Base-by-base conservation (phyloP, 148 eudicot genomes). In the Cornus suecica region DNA sequence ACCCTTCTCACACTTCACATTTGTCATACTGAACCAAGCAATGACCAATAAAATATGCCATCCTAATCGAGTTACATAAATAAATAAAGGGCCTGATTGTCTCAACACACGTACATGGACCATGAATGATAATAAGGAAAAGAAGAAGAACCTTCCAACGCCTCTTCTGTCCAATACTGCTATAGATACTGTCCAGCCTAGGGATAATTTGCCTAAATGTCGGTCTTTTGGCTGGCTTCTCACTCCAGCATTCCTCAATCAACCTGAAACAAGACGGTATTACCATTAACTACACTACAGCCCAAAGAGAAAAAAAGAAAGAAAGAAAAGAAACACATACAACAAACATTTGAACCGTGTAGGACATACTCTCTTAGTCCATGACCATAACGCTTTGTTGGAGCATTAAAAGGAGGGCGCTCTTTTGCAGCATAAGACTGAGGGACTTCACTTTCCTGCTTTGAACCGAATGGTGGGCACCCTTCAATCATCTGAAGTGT, bases 401-500 rank as follows among this genome's bases (percentile, higher is more conserved):
- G 81, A 66, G 97, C 97, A 74, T 68, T 89, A 77, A 93, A 96
- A 51, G 98, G 99, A 75, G 99, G 99, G 26, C 98, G 97, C 73
- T 88, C 74, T 75, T 91, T 89, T 22, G 81, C 80, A 76, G 85
- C 88, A 81, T 90, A 96, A 62, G 85, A 86, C 70, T 81, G 74
- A 62, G 90, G 94, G 58, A 89, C 97, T 31, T 87, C 90, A 56
- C 68, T 69, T 60, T 87, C 99, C 22, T 81, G 77, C 85, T 77
- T 87, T 28, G 79, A 69, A 23, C 63, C 37, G 78, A 93, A 96
- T 27, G 99, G 99, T 41, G 89, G 93, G 79, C 82, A 82, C 66
- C 99, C 99, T 84, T 96, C 99, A 86, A 93, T 96, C 97, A 95
- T 93, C 99, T 95, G 65, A 24, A 77, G 64, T 65, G 81, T 26